Evolutionary conservation across 2,329 filamentous ascomycete species (phyloP).

Genomic region (Magnaporthiopsis poae): DNA sequence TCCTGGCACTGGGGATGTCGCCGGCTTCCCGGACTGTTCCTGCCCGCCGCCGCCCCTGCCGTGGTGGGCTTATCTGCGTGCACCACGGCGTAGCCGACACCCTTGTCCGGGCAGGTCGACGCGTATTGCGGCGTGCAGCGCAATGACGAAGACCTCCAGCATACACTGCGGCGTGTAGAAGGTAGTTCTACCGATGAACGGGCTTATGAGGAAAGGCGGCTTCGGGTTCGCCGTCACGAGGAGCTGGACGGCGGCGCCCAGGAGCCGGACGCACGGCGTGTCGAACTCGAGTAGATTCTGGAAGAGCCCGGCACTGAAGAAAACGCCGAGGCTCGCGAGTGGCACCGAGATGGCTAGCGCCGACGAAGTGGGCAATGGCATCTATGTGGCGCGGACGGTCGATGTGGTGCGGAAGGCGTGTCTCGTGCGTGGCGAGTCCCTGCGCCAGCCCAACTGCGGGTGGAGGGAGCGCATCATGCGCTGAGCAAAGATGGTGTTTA

Average conservation of each 20-base stretch:
- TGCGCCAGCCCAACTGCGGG: constrained; percentile 26
- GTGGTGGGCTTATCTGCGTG: constrained; percentile 1
- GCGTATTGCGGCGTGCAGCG: constrained; percentile 19
- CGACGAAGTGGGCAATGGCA: constrained; percentile 15
- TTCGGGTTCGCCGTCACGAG: constrained; percentile 18
- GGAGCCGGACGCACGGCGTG: constrained; percentile 13
- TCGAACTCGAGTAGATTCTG: constrained; percentile 15
- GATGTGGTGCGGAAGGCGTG: too few species aligned
- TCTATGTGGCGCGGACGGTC: too few species aligned
- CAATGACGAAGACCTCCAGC: constrained; percentile 22
- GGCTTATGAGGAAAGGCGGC: constrained; percentile 15
- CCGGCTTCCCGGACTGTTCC: neutral
- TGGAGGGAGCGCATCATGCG: constrained; percentile 29
- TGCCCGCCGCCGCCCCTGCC: neutral
- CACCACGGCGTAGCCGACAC: constrained; percentile 2
- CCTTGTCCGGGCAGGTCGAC: constrained; percentile 16
- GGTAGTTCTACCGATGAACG: constrained; percentile 23
- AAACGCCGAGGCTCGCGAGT: constrained; percentile 21
- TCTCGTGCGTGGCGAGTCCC: neutral
- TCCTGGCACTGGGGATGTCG: too few species aligned
- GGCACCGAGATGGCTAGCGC: constrained; percentile 21
- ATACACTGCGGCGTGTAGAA: constrained; percentile 28
- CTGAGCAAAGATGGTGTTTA: constrained; percentile 30
- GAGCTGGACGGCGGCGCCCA: constrained; percentile 9
- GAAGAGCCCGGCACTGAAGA: constrained; percentile 14